phyloP scores from a whole-genome alignment of 495 filamentous ascomycete species.

The Penicillium arizonense region DNA sequence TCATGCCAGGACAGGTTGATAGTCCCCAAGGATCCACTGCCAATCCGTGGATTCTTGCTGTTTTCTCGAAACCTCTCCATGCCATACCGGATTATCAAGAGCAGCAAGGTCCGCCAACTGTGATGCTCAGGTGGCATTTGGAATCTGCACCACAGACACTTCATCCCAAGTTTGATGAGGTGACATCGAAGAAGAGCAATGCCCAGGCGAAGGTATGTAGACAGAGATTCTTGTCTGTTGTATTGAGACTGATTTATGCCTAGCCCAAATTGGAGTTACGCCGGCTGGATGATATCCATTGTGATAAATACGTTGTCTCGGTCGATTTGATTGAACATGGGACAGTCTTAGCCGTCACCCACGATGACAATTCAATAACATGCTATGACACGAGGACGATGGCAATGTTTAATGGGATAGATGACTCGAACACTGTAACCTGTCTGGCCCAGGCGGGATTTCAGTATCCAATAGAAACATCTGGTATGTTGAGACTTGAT shows the following conservation, averaged over 20 bases:
- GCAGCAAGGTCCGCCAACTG: constrained; percentile 59
- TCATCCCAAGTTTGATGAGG: constrained; percentile 72
- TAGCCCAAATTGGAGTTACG: constrained; percentile 62
- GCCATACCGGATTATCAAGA: constrained; percentile 49
- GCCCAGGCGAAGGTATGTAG: constrained; percentile 37
- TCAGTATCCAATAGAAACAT: constrained; percentile 47
- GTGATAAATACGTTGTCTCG: constrained; percentile 67
- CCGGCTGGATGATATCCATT: constrained; percentile 60
- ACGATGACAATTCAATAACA: constrained; percentile 74
- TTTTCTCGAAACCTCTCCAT: constrained; percentile 61
- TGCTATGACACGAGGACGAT: constrained; percentile 74
- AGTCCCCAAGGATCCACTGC: constrained; percentile 45
- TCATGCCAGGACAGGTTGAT: constrained; percentile 60
- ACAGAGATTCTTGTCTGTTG: neutral
- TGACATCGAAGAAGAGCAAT: constrained; percentile 62
- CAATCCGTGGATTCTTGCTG: constrained; percentile 64
- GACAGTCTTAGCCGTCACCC: constrained; percentile 64
- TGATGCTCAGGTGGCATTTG: constrained; percentile 79
- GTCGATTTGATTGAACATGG: constrained; percentile 64
- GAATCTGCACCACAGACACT: constrained; percentile 55
- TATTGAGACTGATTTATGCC: constrained; percentile 12
- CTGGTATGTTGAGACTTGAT: constrained; percentile 23
- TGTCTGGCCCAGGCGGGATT: constrained; percentile 73
- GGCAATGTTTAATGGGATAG: constrained; percentile 58
- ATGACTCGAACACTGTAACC: constrained; percentile 61